Evolutionary conservation across 2,329 filamentous ascomycete species (phyloP).

Genomic region (Colletotrichum noveboracense): DNA sequence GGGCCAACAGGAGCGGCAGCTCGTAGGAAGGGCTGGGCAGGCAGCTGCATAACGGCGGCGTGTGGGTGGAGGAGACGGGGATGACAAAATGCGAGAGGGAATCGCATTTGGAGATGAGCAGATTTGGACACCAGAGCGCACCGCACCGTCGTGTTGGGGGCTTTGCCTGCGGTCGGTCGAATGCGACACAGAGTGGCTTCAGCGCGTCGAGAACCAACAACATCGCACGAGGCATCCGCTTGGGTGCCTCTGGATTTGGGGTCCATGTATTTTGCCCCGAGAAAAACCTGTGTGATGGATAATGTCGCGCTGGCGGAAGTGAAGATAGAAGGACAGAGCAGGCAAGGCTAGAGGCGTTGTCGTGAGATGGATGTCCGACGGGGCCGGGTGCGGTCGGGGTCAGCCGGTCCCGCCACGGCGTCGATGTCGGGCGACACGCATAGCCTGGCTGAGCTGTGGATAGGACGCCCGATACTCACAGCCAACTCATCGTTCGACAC

Average conservation of each 20-base stretch:
- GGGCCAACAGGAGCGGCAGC: conserved; percentile 12
- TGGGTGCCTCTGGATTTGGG: neutral
- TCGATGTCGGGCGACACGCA: neutral
- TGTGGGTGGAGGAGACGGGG: neutral
- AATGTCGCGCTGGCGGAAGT: neutral
- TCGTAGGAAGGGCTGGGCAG: neutral
- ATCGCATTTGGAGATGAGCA: neutral
- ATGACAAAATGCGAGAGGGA: neutral
- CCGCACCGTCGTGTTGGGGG: neutral
- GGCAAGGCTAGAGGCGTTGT: neutral
- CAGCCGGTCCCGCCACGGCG: neutral
- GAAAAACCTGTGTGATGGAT: neutral
- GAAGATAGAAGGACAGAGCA: neutral
- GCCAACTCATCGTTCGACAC: neutral
- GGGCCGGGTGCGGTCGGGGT: neutral
- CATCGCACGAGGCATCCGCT: neutral
- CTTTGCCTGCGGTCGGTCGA: neutral
- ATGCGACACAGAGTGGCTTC: neutral
- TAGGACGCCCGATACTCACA: neutral
- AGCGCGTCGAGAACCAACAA: neutral
- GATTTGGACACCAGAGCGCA: neutral
- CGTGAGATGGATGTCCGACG: neutral
- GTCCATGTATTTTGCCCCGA: neutral
- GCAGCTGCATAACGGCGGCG: conserved; percentile 2
- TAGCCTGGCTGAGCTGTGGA: neutral